These are phyloP conservation scores for Paramecium caudatum DNA, from an alignment of 73 alveolate species.

Conservation along the genomic window DNA sequence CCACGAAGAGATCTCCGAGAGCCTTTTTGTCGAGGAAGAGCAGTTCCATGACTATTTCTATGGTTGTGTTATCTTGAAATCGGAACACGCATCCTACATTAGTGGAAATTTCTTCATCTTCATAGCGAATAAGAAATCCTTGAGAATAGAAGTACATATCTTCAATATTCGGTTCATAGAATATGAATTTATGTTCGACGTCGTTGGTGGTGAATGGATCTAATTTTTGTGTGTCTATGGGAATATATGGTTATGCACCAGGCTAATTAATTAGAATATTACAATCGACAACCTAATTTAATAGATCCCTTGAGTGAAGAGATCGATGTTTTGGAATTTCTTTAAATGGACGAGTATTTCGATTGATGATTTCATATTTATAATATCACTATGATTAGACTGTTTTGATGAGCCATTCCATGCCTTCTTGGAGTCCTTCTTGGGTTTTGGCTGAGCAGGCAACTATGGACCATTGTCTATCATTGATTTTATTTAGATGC, in stretches of 20 bases:
- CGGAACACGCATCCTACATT: constrained; percentile 47
- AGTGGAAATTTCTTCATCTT: constrained; percentile 46
- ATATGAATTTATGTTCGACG: not conserved
- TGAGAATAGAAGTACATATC: constrained; percentile 33
- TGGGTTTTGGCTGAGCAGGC: constrained; percentile 97
- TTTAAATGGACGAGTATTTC: constrained; percentile 43
- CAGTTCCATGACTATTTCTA: not conserved
- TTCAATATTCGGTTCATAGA: not conserved
- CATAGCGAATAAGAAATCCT: constrained; percentile 49
- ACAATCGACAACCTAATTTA: constrained; percentile 6
- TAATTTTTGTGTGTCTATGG: not conserved
- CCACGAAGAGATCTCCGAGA: not conserved
- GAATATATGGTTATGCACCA: not conserved
- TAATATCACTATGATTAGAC: constrained; percentile 80
- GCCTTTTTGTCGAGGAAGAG: constrained; percentile 18
- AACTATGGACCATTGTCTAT: constrained; percentile 99
- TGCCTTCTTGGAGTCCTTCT: constrained; percentile 96
- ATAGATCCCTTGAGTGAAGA: constrained; percentile 47
- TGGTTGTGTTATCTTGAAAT: not conserved
- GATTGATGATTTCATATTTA: constrained; percentile 12
- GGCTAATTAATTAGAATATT: constrained; percentile 41
- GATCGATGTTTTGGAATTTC: constrained; percentile 58
- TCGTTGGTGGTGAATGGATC: not conserved
- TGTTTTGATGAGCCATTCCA: constrained; percentile 96
- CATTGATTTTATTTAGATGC: constrained; percentile 89